These are phyloP conservation scores for Cyclotella atomus DNA, from an alignment of 108 stramenopile genomes.

Conservation along the genomic window DNA sequence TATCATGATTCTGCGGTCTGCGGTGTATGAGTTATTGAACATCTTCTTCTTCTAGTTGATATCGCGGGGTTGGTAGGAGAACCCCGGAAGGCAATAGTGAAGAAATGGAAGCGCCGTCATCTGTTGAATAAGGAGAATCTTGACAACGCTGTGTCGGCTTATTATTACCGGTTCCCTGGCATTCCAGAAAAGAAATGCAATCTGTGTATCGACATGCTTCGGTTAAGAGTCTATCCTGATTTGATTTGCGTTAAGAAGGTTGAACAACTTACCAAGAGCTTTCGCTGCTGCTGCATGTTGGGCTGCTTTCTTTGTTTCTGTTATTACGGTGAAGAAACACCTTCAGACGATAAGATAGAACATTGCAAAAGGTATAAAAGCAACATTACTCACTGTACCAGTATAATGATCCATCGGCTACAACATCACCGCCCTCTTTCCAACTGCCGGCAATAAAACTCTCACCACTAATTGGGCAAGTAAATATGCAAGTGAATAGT, in stretches of 20 bases:
- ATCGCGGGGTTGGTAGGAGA: background rate
- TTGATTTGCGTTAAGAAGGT: background rate
- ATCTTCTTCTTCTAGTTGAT: background rate
- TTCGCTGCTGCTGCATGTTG: slow-evolving; percentile 10
- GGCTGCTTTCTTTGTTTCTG: background rate
- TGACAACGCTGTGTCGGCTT: background rate
- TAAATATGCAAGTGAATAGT: slow-evolving; percentile 19
- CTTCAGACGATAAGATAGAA: background rate
- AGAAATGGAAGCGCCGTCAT: background rate
- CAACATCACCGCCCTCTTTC: background rate
- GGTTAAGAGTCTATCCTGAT: background rate
- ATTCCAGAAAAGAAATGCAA: slow-evolving; percentile 2
- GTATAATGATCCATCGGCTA: background rate
- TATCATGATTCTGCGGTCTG: too few relatives aligned
- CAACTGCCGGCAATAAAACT: slow-evolving; percentile 6
- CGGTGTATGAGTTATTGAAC: too few relatives aligned
- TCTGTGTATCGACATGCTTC: background rate
- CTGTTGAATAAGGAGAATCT: slow-evolving; percentile 8
- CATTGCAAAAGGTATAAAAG: background rate
- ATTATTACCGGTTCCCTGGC: background rate
- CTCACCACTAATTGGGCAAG: slow-evolving; percentile 16
- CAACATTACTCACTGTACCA: slow-evolving; percentile 22
- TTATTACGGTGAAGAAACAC: background rate
- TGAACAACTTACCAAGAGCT: slow-evolving; percentile 9
- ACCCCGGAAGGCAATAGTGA: background rate